Percentiles rank a stretch among this genome's conserved stretches.
These are phyloP conservation scores for Hymenoscyphus fraxineus DNA, from an alignment of 2,329 filamentous ascomycete genomes.

Conservation along the genomic window DNA sequence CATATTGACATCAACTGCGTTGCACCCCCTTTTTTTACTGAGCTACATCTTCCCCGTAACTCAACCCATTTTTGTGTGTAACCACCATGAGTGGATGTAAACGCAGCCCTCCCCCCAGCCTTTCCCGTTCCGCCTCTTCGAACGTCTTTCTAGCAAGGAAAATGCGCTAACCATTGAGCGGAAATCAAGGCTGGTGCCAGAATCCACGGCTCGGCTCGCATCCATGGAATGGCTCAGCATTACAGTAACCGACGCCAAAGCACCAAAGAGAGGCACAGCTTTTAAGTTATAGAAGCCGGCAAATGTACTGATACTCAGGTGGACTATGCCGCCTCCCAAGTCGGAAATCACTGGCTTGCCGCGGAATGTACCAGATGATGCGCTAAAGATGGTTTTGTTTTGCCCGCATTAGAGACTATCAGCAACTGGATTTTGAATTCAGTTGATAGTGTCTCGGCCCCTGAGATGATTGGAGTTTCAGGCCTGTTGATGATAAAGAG, in stretches of 20 bases:
- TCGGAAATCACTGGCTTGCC: conserved; percentile 19
- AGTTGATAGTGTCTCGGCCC: no score
- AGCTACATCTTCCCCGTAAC: conserved; percentile 37
- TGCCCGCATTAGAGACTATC: conserved; percentile 9
- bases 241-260: conserved; percentile 20
- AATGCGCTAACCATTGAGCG: no score
- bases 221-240: conserved; percentile 33
- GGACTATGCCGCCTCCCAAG: conserved; percentile 20
- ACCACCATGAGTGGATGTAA: no score
- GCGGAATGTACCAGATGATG: conserved; percentile 15
- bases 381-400: conserved; percentile 5
- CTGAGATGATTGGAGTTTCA: no score
- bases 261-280: conserved; percentile 14
- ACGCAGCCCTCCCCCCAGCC: no score
- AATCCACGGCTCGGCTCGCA: conserved; percentile 11
- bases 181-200: conserved; percentile 29
- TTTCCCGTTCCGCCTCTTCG: no score
- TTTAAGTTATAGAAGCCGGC: conserved; percentile 17
- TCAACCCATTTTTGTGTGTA: no score
- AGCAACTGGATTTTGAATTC: not conserved
- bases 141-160: no score
- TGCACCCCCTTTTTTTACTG: conserved; percentile 21
- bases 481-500: no score
- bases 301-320: conserved; percentile 1
- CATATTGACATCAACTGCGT: conserved; percentile 21